phyloP scores from a whole-genome alignment of 768 basidiomycete species.

The Favolaschia claudopus region DNA sequence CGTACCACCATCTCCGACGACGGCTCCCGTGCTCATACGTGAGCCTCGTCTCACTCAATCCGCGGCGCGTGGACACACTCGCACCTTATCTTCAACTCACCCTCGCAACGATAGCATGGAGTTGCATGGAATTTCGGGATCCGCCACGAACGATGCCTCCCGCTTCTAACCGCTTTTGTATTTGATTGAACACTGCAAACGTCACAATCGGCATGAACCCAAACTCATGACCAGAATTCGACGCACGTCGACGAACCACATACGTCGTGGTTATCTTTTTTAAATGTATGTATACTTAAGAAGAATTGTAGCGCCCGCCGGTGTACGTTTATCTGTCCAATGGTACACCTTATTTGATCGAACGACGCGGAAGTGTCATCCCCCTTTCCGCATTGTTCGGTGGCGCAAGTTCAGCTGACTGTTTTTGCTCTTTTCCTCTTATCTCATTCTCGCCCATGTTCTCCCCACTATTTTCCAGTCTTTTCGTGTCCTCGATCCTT shows the following conservation, averaged over 20 bases:
- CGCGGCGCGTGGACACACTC: neutral
- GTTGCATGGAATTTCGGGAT: neutral
- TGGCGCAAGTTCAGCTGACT: too few species aligned
- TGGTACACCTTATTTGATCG: too few species aligned
- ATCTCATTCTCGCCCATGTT: slow-evolving; percentile 9
- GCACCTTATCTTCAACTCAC: neutral
- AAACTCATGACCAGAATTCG: too few species aligned
- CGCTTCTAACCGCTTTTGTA: too few species aligned
- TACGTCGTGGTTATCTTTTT: too few species aligned
- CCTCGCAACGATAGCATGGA: slow-evolving; percentile 13
- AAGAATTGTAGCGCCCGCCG: too few species aligned
- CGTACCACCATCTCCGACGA: slow-evolving; percentile 7
- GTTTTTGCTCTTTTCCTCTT: neutral
- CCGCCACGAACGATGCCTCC: neutral
- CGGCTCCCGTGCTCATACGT: slow-evolving; percentile 8
- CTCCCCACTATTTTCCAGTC: neutral
- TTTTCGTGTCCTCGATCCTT: slow-evolving; percentile 13
- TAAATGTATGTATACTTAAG: too few species aligned
- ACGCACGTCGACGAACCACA: too few species aligned
- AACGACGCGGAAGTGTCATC: slow-evolving; percentile 22
- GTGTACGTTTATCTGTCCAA: too few species aligned
- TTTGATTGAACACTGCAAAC: too few species aligned
- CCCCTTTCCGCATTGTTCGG: neutral
- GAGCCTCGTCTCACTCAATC: slow-evolving; percentile 6
- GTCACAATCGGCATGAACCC: too few species aligned